These are phyloP conservation scores for Pseudocercospora cruenta DNA, from an alignment of 2,329 filamentous ascomycete genomes.

Conservation along the genomic window DNA sequence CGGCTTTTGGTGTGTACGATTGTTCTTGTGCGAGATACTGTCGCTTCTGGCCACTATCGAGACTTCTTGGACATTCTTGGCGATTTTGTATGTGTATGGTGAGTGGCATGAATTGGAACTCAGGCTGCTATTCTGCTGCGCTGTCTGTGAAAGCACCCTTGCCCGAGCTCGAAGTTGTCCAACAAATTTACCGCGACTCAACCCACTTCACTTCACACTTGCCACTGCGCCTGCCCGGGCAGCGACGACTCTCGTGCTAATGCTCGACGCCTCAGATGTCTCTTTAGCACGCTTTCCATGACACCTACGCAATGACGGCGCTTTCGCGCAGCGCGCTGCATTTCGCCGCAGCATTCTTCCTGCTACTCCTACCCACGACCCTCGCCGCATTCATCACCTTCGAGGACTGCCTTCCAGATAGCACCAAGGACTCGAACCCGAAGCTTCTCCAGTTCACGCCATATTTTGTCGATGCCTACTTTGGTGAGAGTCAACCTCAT, in stretches of 20 bases:
- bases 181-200: background rate
- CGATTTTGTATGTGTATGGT: conserved; percentile 2
- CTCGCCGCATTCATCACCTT: conserved; percentile 73
- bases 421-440: conserved; percentile 60
- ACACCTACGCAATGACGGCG: conserved; percentile 25
- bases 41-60: background rate
- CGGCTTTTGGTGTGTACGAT: background rate
- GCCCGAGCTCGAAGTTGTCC: conserved; percentile 6
- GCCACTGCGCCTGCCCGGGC: background rate
- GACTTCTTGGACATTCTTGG: conserved; percentile 4
- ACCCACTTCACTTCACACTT: background rate
- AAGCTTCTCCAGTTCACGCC: conserved; percentile 79
- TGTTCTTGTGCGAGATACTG: background rate
- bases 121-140: background rate
- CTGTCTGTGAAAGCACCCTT: background rate
- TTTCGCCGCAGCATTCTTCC: conserved; percentile 14
- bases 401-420: conserved; percentile 75
- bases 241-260: background rate
- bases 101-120: background rate
- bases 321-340: conserved; percentile 21
- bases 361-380: conserved; percentile 47
- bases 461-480: conserved; percentile 71
- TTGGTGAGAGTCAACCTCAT: conserved; percentile 66
- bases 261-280: background rate
- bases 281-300: conserved; percentile 12